phyloP scores from a whole-genome alignment of 2,329 filamentous ascomycete species.

The Celoporthe dispersa region DNA sequence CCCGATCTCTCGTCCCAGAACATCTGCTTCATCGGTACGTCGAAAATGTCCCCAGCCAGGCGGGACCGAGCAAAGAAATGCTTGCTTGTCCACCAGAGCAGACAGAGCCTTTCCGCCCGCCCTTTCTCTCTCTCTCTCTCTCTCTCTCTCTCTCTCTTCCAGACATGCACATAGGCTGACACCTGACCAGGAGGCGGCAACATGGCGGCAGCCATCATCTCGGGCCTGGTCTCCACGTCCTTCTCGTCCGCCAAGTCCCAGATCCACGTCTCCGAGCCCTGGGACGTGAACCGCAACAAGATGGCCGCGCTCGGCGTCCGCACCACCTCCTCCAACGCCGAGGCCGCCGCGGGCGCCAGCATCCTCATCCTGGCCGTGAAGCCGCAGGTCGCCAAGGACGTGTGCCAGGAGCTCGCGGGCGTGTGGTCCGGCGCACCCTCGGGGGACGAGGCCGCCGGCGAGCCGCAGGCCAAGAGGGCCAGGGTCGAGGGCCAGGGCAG shows the following conservation, averaged over 20 bases:
- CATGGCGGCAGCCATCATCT: constrained; percentile 58
- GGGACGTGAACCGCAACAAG: constrained; percentile 57
- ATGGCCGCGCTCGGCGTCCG: constrained; percentile 50
- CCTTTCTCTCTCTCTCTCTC: background rate
- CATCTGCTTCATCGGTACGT: constrained; percentile 30
- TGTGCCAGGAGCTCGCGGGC: constrained; percentile 51
- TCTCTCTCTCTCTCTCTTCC: too few species aligned
- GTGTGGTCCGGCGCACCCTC: constrained; percentile 36
- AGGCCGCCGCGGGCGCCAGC: constrained; percentile 49
- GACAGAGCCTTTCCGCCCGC: background rate
- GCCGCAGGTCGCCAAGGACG: constrained; percentile 53
- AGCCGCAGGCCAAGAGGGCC: constrained; percentile 2
- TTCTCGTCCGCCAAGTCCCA: constrained; percentile 45
- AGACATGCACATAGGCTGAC: constrained; percentile 1
- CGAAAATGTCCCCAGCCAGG: background rate
- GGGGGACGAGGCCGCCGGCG: background rate
- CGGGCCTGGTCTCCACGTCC: constrained; percentile 50
- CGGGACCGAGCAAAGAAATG: background rate
- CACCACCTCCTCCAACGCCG: constrained; percentile 51
- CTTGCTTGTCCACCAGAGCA: background rate
- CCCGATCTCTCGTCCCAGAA: constrained; percentile 26
- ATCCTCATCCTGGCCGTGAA: constrained; percentile 56
- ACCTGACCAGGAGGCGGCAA: constrained; percentile 49
- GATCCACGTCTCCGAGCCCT: constrained; percentile 54
- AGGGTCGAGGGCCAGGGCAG: constrained; percentile 5